Evolutionary conservation across 768 basidiomycete genomes (phyloP), one percentile per base, ranked within the genome.

Genomic region (Mycena polygramma): DNA sequence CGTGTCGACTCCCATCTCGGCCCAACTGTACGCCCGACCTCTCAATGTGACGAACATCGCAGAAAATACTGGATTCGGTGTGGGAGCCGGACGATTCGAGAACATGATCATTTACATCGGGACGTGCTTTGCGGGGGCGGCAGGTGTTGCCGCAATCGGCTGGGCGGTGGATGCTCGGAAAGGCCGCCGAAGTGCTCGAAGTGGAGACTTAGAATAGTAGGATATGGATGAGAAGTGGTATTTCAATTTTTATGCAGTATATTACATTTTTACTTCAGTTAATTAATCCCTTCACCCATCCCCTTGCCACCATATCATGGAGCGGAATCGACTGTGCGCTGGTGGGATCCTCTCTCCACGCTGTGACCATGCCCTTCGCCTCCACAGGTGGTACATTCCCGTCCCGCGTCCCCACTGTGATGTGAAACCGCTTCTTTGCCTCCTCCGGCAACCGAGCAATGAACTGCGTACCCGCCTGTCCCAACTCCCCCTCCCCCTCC

Each of bases 361-460:
- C 76, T 67, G 87, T 81, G 7, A 96, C 91, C 63, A 98, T 73
- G 0, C 58, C 81, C 79, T 83, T 91, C 19, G 91, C 94, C 80
- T 97, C 95, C 24, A 93, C 87, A 5, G 94, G 85, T 0, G 75
- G 69, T 4, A 96, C 83, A 11, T 81, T 80, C 20, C 77, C 77
- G 55, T 84, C 77, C 61, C 77, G 76, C 14, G 94, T 97, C 9
- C 94, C 98, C 7, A 98, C 90, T 0, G 98, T 98, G 64, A 98
- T 87, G 77, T 99, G 97, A 75, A 97, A 79, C 66, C 87, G 70
- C 11, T 81, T 72, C 61, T 81, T 83, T 10, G 91, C 73, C n/a
- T 86, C 83, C 3, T 82, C 77, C 0, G 87, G 82, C 19, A 95
- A 74, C 45, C 72, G 63, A 17, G 80, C 78, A 9, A 91, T 68